phyloP scores from a whole-genome alignment of 768 basidiomycete genomes.

The Xerocomellus chrysenteron region DNA sequence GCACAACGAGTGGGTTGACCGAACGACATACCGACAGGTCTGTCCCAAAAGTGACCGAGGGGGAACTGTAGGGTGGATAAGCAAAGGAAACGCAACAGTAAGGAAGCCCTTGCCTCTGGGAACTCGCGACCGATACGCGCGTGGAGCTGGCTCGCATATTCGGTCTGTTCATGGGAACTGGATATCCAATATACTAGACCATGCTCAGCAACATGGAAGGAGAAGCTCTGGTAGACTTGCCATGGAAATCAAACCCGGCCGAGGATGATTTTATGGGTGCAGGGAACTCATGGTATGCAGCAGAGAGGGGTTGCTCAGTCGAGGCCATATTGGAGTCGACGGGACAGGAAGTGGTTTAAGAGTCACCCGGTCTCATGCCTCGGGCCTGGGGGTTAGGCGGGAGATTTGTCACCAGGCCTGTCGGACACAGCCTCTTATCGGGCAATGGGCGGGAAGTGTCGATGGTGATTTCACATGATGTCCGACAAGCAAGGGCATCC shows the following conservation, averaged over 20 bases:
- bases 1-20: not conserved
- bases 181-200: constrained; percentile 62
- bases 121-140: constrained; percentile 62
- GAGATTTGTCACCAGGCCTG: too few relatives aligned
- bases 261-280: constrained; percentile 50
- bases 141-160: constrained; percentile 56
- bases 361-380: too few relatives aligned
- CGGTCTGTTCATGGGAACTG: constrained; percentile 38
- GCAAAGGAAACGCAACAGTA: not conserved
- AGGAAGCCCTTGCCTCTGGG: constrained; percentile 53
- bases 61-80: constrained; percentile 43
- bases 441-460: too few relatives aligned
- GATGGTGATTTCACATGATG: too few relatives aligned
- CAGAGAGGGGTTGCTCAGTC: constrained; percentile 33
- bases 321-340: too few relatives aligned
- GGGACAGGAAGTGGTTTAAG: too few relatives aligned
- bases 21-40: constrained; percentile 50
- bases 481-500: too few relatives aligned
- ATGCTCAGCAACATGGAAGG: not conserved
- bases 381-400: too few relatives aligned
- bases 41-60: constrained; percentile 62
- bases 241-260: constrained; percentile 74
- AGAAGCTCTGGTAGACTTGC: constrained; percentile 35
- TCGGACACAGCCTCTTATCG: too few relatives aligned
- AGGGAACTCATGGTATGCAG: constrained; percentile 54